These are phyloP conservation scores for Alternaria angustiovoidea DNA, from an alignment of 2,329 filamentous ascomycete species.

Conservation along the genomic window DNA sequence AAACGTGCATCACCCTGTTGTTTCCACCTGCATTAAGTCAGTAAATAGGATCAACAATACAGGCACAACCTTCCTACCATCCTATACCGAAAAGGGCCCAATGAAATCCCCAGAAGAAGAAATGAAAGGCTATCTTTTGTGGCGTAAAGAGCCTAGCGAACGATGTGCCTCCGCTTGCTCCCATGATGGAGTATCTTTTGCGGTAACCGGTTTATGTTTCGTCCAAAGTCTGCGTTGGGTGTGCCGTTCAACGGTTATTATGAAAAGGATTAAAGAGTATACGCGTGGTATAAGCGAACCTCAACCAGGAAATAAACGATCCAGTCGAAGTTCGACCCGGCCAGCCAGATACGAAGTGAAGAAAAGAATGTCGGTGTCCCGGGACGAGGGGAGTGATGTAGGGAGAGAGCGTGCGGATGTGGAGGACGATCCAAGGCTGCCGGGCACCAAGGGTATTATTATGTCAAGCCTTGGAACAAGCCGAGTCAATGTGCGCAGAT, in stretches of 20 bases:
- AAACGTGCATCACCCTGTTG: constrained; percentile 74
- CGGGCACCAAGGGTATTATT: constrained; percentile 49
- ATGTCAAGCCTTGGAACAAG: constrained; percentile 35
- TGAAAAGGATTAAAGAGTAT: constrained; percentile 45
- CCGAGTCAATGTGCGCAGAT: constrained; percentile 39
- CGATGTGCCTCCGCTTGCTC: constrained; percentile 15
- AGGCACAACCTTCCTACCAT: constrained; percentile 67
- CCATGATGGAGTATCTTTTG: constrained; percentile 19
- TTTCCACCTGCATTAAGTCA: constrained; percentile 69
- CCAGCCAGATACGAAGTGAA: constrained; percentile 54
- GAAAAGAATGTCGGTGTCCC: constrained; percentile 51
- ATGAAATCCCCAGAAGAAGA: constrained; percentile 82
- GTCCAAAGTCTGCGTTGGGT: constrained; percentile 14
- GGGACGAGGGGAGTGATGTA: constrained; percentile 38
- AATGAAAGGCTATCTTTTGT: constrained; percentile 78
- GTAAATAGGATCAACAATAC: constrained; percentile 25
- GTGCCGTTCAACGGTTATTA: constrained; percentile 48
- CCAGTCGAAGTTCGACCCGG: constrained; percentile 51
- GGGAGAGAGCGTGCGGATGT: constrained; percentile 39
- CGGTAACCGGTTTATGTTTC: not conserved
- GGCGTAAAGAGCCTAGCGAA: constrained; percentile 61
- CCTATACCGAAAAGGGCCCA: constrained; percentile 81
- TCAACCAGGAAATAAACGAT: constrained; percentile 42
- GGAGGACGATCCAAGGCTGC: constrained; percentile 42
- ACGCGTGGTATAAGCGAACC: constrained; percentile 42